phyloP scores from a whole-genome alignment of 129 eudicot genomes.

The Oenanthe sinensis region DNA sequence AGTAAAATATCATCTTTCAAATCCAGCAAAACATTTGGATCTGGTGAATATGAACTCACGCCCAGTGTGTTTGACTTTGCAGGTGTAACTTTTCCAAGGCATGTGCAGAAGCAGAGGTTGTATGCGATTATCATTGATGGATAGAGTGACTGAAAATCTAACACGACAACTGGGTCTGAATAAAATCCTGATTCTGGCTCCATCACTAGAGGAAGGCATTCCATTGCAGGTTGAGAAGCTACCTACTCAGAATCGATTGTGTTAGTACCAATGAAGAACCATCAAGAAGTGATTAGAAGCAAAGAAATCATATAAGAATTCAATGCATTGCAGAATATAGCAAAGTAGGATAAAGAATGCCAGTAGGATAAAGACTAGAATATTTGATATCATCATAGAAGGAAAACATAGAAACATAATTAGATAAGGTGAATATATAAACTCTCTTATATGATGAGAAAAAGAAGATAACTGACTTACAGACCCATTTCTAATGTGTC shows the following conservation, averaged over 20 bases:
- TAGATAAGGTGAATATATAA: not conserved
- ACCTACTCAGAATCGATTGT: conserved; percentile 31
- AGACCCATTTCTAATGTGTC: not conserved
- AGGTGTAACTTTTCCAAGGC: conserved; percentile 76
- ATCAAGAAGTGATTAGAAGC: not conserved
- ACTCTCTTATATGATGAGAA: not conserved
- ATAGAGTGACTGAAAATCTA: conserved; percentile 96
- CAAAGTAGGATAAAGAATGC: not conserved
- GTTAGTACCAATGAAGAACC: conserved; percentile 2
- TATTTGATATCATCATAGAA: not conserved
- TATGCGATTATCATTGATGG: conserved; percentile 98
- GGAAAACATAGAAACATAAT: not conserved
- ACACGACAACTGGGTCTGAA: conserved; percentile 85
- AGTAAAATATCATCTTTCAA: conserved; percentile 51
- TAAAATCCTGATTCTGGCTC: conserved; percentile 98
- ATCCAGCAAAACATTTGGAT: conserved; percentile 36
- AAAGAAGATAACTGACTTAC: not conserved
- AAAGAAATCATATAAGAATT: not conserved
- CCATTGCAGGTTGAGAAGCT: conserved; percentile 97
- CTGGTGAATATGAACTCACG: conserved; percentile 71
- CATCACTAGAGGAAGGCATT: conserved; percentile 97
- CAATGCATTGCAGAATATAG: not conserved
- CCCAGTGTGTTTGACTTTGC: conserved; percentile 68
- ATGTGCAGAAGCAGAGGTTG: conserved; percentile 93
- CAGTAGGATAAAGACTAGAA: not conserved